Conservation (phyloP, 345 rosid species). For the Mercurialis annua region DNA sequence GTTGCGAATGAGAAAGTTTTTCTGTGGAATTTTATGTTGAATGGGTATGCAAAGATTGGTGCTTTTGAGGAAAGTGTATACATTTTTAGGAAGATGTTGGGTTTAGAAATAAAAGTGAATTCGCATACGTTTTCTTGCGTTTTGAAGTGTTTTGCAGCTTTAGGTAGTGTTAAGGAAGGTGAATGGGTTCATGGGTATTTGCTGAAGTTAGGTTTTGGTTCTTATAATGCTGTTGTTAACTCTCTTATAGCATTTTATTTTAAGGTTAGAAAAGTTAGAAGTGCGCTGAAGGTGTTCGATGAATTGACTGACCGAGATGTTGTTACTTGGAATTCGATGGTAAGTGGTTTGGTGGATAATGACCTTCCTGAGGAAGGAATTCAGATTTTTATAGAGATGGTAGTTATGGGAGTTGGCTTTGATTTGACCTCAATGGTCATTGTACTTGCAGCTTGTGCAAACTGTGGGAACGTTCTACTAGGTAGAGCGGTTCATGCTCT, state of each 20-base stretch:
- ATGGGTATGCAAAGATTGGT: constrained; percentile 49
- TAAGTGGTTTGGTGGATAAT: constrained; percentile 47
- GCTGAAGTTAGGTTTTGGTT: constrained; percentile 48
- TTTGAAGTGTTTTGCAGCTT: constrained; percentile 51
- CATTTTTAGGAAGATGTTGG: constrained; percentile 49
- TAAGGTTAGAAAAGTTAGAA: constrained; percentile 35
- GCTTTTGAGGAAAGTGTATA: constrained; percentile 41
- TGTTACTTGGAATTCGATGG: constrained; percentile 67
- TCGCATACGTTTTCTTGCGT: constrained; percentile 51
- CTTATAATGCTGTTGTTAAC: constrained; percentile 41
- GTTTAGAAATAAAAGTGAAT: constrained; percentile 41
- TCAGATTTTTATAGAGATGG: constrained; percentile 41
- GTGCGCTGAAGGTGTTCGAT: constrained; percentile 53
- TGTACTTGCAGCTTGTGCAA: constrained; percentile 57
- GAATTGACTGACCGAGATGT: constrained; percentile 58
- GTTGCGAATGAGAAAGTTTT: constrained; percentile 47
- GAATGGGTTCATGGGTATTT: constrained; percentile 55
- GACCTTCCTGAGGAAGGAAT: constrained; percentile 42
- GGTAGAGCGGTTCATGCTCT: constrained; percentile 52
- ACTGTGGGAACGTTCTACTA: constrained; percentile 25
- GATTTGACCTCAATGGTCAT: constrained; percentile 51
- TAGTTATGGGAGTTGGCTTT: constrained; percentile 28
- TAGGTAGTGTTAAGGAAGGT: constrained; percentile 41
- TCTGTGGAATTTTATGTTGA: constrained; percentile 63
- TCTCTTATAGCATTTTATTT: constrained; percentile 48